Conservation (phyloP, 106 monocot genomes). For the Dioscorea zingiberensis region DNA sequence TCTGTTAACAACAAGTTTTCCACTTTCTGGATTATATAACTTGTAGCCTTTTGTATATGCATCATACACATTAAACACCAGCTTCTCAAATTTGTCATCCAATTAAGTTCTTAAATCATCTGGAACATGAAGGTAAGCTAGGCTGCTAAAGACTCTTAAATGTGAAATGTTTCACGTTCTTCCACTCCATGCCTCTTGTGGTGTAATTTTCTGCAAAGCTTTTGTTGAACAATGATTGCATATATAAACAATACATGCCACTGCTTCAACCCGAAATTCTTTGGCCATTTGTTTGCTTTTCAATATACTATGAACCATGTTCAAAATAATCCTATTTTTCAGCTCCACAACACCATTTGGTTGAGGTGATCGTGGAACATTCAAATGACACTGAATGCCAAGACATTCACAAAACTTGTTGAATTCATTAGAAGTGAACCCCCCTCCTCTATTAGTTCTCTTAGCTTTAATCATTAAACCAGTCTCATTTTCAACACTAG, state of each 20-base stretch:
- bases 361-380: not conserved
- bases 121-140: not conserved
- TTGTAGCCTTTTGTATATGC: not conserved
- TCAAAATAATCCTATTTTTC: too few relatives aligned
- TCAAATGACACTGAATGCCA: not conserved
- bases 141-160: not conserved
- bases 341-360: too few relatives aligned
- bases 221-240: not conserved
- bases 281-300: not conserved
- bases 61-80: constrained; percentile 3
- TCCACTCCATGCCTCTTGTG: not conserved
- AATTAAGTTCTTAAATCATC: not conserved
- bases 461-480: not conserved
- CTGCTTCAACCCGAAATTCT: not conserved
- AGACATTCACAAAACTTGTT: too few relatives aligned
- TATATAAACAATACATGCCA: not conserved
- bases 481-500: not conserved
- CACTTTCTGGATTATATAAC: not conserved
- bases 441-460: not conserved
- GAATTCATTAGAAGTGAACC: not conserved
- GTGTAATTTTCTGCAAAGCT: not conserved
- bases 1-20: not conserved
- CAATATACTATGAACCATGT: too few relatives aligned
- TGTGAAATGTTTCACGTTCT: not conserved
- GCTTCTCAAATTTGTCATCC: not conserved